A percentile compares a stretch with the other conserved stretches of the same genome.
phyloP scores from a whole-genome alignment of 2,329 filamentous ascomycete species.

The Nemania serpens region DNA sequence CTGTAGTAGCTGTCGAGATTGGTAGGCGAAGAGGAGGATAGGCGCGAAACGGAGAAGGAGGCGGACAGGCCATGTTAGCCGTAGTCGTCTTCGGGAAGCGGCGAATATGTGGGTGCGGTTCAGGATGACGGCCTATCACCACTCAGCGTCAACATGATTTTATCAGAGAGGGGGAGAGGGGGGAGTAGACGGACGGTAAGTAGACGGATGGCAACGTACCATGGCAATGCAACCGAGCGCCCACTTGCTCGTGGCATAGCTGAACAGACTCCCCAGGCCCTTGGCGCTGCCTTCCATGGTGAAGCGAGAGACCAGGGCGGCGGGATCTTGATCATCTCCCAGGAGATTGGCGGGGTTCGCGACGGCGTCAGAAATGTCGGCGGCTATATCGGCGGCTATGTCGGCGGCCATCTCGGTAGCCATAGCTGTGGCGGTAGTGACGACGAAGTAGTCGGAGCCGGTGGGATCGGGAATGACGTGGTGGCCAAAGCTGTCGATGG shows the following conservation, averaged over 20 bases:
- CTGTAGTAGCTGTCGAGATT: constrained; percentile 73
- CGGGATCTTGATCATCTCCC: constrained; percentile 48
- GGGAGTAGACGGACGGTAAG: background rate
- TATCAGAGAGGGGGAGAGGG: background rate
- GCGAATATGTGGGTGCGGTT: constrained; percentile 95
- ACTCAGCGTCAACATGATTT: constrained; percentile 19
- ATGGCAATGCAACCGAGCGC: constrained; percentile 84
- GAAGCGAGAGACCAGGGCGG: constrained; percentile 52
- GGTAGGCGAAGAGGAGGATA: constrained; percentile 69
- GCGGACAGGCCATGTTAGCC: constrained; percentile 73
- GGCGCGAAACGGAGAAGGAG: constrained; percentile 72
- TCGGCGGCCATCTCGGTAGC: constrained; percentile 41
- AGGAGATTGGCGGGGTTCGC: constrained; percentile 48
- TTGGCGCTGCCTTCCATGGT: constrained; percentile 61
- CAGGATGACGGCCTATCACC: constrained; percentile 71
- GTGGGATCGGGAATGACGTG: constrained; percentile 46
- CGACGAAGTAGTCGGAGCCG: constrained; percentile 50
- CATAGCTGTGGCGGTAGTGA: constrained; percentile 53
- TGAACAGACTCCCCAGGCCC: constrained; percentile 84
- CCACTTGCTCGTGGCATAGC: constrained; percentile 91
- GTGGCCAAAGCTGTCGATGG: constrained; percentile 63
- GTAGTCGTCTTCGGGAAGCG: constrained; percentile 80
- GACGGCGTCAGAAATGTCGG: constrained; percentile 44
- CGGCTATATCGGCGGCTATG: constrained; percentile 43
- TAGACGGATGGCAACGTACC: constrained; percentile 47